A percentile compares a stretch with the other conserved stretches of the same genome.
Evolutionary conservation across 345 rosid genomes (phyloP).

Genomic region (Aurinia saxatilis): DNA sequence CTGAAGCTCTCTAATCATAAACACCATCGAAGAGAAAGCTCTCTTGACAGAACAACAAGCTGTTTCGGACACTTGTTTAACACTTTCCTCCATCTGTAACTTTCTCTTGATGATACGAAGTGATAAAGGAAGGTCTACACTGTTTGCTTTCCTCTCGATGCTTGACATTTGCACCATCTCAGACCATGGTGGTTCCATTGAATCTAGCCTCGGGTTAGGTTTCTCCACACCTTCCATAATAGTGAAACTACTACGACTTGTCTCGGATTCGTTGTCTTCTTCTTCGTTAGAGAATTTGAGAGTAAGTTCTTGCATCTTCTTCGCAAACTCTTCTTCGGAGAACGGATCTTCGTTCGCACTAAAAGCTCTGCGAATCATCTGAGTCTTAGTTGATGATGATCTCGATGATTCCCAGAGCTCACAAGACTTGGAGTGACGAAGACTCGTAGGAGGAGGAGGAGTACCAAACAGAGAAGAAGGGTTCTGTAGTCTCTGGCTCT

Average conservation of each 20-base stretch:
- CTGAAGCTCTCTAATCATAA: constrained; percentile 79
- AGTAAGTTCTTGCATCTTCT: constrained; percentile 46
- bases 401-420: constrained; percentile 31
- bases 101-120: constrained; percentile 77
- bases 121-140: constrained; percentile 77
- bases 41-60: constrained; percentile 71
- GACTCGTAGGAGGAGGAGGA: constrained; percentile 22
- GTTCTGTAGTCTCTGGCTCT: constrained; percentile 29
- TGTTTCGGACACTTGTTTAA: constrained; percentile 55
- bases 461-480: constrained; percentile 40
- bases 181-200: constrained; percentile 30
- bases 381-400: constrained; percentile 19
- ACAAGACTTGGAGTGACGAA: constrained; percentile 37
- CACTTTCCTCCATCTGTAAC: constrained; percentile 62
- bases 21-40: constrained; percentile 95
- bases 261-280: not conserved
- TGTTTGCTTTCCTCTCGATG: constrained; percentile 84
- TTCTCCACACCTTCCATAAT: constrained; percentile 1
- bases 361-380: constrained; percentile 40
- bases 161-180: constrained; percentile 41
- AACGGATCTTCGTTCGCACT: constrained; percentile 47
- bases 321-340: constrained; percentile 67
- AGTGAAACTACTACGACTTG: not conserved
- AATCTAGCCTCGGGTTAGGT: not conserved
- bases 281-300: constrained; percentile 41